phyloP scores from a whole-genome alignment of 257 asterid species.

The Penstemon barbatus region DNA sequence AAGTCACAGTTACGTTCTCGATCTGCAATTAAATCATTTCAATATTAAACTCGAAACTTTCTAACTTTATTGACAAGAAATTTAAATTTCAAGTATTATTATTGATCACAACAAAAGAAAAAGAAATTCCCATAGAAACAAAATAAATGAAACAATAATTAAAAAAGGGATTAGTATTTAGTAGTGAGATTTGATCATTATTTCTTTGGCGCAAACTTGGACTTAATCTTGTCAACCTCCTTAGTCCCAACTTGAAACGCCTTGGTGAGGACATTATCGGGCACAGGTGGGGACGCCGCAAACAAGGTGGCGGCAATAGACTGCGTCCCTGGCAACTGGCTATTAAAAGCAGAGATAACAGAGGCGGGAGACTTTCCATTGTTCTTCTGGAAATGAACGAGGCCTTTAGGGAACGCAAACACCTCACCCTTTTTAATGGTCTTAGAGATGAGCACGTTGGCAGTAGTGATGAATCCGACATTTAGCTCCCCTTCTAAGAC shows the following conservation, averaged over 20 bases:
- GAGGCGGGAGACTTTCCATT: slow-evolving; percentile 49
- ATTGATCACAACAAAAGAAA: not conserved
- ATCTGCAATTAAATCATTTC: not conserved
- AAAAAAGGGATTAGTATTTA: too few species aligned
- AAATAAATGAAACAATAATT: not conserved
- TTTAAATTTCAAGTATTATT: slow-evolving; percentile 7
- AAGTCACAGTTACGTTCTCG: too few species aligned
- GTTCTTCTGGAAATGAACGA: slow-evolving; percentile 81
- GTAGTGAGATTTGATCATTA: not conserved
- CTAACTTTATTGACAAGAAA: not conserved
- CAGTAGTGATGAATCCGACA: slow-evolving; percentile 72
- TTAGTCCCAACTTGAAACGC: slow-evolving; percentile 49
- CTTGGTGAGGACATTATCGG: slow-evolving; percentile 58
- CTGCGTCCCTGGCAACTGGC: slow-evolving; percentile 77
- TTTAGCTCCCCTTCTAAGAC: slow-evolving; percentile 56
- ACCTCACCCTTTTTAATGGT: slow-evolving; percentile 52
- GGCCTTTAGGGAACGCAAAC: slow-evolving; percentile 60
- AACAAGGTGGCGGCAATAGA: slow-evolving; percentile 57
- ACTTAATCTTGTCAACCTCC: slow-evolving; percentile 49
- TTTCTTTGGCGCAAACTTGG: slow-evolving; percentile 49
- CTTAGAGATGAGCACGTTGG: slow-evolving; percentile 55
- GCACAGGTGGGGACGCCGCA: slow-evolving; percentile 54
- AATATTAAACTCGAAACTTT: not conserved
- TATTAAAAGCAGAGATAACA: slow-evolving; percentile 63
- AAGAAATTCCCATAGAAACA: not conserved